Evolutionary conservation across 208 protist species (phyloP), one percentile per base, ranked within the genome.

Genomic region (Trypanosoma lewisi): DNA sequence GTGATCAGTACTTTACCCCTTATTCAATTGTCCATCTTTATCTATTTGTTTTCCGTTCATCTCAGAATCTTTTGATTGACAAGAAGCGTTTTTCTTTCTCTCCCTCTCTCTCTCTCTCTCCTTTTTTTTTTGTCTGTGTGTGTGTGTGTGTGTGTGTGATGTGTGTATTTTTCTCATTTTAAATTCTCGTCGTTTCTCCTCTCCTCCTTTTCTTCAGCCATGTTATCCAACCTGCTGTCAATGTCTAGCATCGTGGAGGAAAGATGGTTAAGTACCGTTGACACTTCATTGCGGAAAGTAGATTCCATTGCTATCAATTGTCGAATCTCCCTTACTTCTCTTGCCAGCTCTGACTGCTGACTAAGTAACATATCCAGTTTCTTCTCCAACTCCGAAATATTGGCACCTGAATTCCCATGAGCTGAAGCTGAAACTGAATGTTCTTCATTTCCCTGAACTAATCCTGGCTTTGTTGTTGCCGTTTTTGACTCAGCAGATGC

Each of bases 221-320:
- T 9, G 17, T 87, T 83, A 0, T 95, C 89, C 11, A 90, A 25
- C 54, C 87, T 89, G 68, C 65, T 78, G 39, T 95, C 83, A 52
- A 95, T 66, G 14, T 85, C 66, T 11, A 95, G 60, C 53, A 95
- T 61, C 16, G 83, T 82, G 12, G 78, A 70, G 12, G 89, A 82
- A 27, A 95, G 73, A 56, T 91, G 75, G 56, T 86, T 84, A 12
- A 95, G 67, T 19, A 95, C 72, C 3, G 76, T 80, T 0, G 83
- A 90, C 12, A 80, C 75, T 54, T 95, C 89, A 16, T 45, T 77
- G 21, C 78, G 78, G 55, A 85, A 91, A 16, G 58, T 73, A 12
- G 47, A 34, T 23, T 77, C 67, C 12, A 50, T 31, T 4, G 76
- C 55, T 16, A 95, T 16, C 16, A 83, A 28, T 57, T 88, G 56